Percentiles rank a stretch among this genome's conserved stretches.
phyloP scores from a whole-genome alignment of 2,329 filamentous ascomycete species.

The Phialocephala subalpina region DNA sequence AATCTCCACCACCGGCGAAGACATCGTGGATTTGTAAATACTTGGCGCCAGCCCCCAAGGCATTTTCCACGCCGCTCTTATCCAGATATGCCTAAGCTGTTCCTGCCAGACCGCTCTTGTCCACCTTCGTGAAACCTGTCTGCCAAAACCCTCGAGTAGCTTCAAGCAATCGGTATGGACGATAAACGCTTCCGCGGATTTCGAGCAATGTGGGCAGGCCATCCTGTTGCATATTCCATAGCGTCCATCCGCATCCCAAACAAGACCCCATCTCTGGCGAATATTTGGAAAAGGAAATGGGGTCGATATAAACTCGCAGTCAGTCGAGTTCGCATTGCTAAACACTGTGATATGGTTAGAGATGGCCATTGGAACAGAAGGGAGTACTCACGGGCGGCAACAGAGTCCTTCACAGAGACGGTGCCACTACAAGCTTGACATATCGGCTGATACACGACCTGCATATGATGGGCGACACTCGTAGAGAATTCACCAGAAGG shows the following conservation, averaged over 20 bases:
- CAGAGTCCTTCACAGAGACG: not conserved
- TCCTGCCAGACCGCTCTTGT: no score
- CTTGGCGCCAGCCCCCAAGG: not conserved
- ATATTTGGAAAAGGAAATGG: not conserved
- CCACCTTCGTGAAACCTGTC: not conserved
- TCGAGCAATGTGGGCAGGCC: not conserved
- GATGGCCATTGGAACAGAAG: not conserved
- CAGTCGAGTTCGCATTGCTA: not conserved
- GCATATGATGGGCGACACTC: no score
- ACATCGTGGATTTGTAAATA: not conserved
- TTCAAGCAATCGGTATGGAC: not conserved
- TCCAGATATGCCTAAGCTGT: no score
- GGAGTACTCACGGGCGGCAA: not conserved
- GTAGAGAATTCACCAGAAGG: no score
- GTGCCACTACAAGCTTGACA: not conserved
- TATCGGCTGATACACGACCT: no score
- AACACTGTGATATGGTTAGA: not conserved
- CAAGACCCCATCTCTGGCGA: not conserved
- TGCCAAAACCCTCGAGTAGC: not conserved
- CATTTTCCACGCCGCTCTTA: not conserved
- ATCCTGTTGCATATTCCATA: not conserved
- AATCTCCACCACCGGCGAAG: not conserved
- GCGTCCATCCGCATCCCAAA: not conserved
- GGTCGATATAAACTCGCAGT: not conserved
- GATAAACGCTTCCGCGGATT: not conserved